Base-by-base conservation (phyloP, 2,329 filamentous ascomycete genomes). In the Fusarium kyushuense region DNA sequence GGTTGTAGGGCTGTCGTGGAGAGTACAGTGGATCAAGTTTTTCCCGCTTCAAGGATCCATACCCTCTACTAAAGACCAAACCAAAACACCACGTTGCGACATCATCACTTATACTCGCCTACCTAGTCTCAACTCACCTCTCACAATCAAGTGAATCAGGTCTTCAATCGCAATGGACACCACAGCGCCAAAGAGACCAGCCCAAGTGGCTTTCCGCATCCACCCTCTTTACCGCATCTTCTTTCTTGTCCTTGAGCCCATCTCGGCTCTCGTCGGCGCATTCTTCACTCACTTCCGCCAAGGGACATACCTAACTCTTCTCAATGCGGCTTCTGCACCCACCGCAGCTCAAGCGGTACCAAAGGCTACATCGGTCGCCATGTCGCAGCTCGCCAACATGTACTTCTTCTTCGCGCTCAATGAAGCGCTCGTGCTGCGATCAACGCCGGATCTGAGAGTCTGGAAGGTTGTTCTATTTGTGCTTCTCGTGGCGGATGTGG, bases 331-430 rank as follows among this genome's bases (percentile, higher is more conserved):
- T 5, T 84, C 87, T 10, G 82, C 59, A 66, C 80, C 67, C 3
- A 46, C 76, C 3, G 29, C 76, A 2, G 29, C 71, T 6, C 46
- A 78, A 25, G 77, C 90, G 9, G 35, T 38, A 13, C 87, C 90
- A 2, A 79, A 85, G 35, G 85, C 84, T 40, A 91, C 90, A 2
- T 85, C 87, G 12, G 87, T 94, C 60, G 88, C 88, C 40, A 82
- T 94, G 72, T 88, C 89, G 19, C 92, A 95, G 79, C 85, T 95
- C 32, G 90, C 90, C 42, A 94, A 93, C 78, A 82, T 94, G 65
- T 95, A 94, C 79, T 78, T 94, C 38, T 86, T 92, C 59, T 92
- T 94, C 77, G 88, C 90, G 56, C 79, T 95, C 73, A 93, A 91
- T 79, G 92, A 96, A 79, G 91, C 90, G 3, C 79, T 93, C 25